Conservation (phyloP, 768 basidiomycete genomes). For the Suillus placidus region DNA sequence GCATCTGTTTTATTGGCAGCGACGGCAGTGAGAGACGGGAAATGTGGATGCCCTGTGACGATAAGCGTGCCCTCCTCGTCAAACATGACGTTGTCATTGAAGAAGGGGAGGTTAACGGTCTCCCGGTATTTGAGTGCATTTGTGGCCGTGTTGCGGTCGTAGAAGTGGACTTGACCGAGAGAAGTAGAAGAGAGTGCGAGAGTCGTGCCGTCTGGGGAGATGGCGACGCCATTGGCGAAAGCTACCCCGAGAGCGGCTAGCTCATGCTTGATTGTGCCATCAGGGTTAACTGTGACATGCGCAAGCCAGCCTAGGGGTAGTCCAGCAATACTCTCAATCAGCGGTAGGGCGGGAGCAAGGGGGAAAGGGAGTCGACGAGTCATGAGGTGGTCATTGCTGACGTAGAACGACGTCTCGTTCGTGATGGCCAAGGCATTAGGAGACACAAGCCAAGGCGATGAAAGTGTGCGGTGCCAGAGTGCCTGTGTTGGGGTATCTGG, state of each 20-base stretch:
- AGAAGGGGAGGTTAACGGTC: slow-evolving; percentile 55
- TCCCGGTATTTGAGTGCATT: slow-evolving; percentile 45
- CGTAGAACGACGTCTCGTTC: slow-evolving; percentile 67
- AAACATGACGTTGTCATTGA: slow-evolving; percentile 63
- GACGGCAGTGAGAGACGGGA: slow-evolving; percentile 50
- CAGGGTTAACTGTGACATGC: slow-evolving; percentile 51
- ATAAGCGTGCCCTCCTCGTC: slow-evolving; percentile 51
- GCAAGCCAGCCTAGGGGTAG: slow-evolving; percentile 64
- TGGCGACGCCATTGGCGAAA: slow-evolving; percentile 70
- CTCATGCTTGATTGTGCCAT: slow-evolving; percentile 36
- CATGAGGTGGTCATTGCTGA: slow-evolving; percentile 72
- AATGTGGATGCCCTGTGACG: slow-evolving; percentile 70
- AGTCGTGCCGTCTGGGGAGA: slow-evolving; percentile 51
- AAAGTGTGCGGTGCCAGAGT: slow-evolving; percentile 60
- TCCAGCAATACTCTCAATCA: slow-evolving; percentile 56
- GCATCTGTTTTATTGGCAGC: slow-evolving; percentile 46
- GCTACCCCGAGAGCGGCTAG: slow-evolving; percentile 52
- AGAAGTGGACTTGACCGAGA: slow-evolving; percentile 50
- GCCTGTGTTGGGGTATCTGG: slow-evolving; percentile 48
- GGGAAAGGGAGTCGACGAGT: slow-evolving; percentile 58
- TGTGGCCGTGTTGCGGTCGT: slow-evolving; percentile 48
- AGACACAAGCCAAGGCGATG: slow-evolving; percentile 58
- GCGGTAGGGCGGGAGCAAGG: slow-evolving; percentile 52
- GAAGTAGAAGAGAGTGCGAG: slow-evolving; percentile 64
- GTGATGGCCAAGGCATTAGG: slow-evolving; percentile 71